Evolutionary conservation across 768 basidiomycete genomes (phyloP), one percentile per base, ranked within the genome.

Genomic region (Galerina sulciceps): DNA sequence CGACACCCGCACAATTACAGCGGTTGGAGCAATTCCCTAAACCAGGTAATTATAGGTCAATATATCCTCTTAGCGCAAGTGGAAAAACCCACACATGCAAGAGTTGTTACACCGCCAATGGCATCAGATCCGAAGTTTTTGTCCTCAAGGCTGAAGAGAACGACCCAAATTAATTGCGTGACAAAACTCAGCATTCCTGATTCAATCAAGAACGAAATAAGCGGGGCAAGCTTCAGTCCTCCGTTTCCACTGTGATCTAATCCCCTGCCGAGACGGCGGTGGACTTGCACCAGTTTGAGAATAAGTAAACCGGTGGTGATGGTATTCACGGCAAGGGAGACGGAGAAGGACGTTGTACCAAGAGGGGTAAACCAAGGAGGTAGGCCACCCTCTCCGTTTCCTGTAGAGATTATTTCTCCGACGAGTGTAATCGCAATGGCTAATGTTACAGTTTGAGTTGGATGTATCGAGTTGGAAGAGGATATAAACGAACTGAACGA

Each of bases 141-240:
- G 53, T 57, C 15, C n/a, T 57, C 47, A 13, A 58, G 34, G 26
- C 40, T 42, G 22, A 58, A 58, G 20, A 58, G 57, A 17, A 58
- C 57, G 2, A 42, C 43, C 57, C 57, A 58, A 8, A 44, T 52
- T 26, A 58, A 36, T 37, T 58, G 49, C 11, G 49, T 31, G 10
- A 58, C 22, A 14, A 58, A 48, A 10, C 49, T 58, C 9, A 58
- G 35, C 18, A 44, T 34, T 17, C 57, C 57, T 11, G 57, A 52
- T 34, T 58, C 57, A 3, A 48, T 42, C 22, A 58, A 49, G 31
- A 58, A 37, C 1, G 57, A 26, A 6, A 58, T 51, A 2, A 52
- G 18, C n/a, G 49, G 48, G 22, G 10, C 22, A 15, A 58, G 42
- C 6, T 52, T 26, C 5, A 26, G 15, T 4, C 23, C 45, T 3